Base-by-base conservation (phyloP, 2,329 filamentous ascomycete genomes). In the Colletotrichum siamense region DNA sequence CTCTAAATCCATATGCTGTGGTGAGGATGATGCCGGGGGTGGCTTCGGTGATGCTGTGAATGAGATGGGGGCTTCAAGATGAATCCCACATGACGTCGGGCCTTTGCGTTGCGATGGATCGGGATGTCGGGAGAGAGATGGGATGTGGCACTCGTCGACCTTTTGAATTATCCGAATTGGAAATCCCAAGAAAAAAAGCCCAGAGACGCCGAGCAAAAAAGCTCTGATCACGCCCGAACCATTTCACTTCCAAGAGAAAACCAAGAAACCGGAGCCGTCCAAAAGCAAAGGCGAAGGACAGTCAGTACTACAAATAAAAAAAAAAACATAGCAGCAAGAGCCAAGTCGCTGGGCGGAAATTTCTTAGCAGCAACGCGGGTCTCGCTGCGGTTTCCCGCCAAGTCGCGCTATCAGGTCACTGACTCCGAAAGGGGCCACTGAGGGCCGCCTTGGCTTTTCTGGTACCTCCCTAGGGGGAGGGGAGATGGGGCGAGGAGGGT, bases 401-500 rank as follows among this genome's bases (percentile, higher is more conserved):
- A 76, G 73, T 69, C 63, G 64, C 73, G 70, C 73, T 69, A 76
- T 69, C 73, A 65, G 70, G 57, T 76, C 73, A 73, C 73, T 76
- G 73, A 73, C 73, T 65, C 73, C 73, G 65, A 49, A 64, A 62
- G 44, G 32, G 62, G 57, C 73, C 73, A 59, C 73, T 63, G 69
- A 68, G 44, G 55, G 28, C 73, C 70, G 70, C 44, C 70, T 76
- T 76, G 70, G 73, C 70, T 64, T 64, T 70, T 64, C 57, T 34
- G 22, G 39, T 36, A 55, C 32, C n/a, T n/a, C n/a, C n/a, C 30
- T 10, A 32, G 32, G 57, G 57, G 28, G 52, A 34, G 32, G 13
- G 3, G 32, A 15, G 22, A 44, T 44, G 64, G 28, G 28, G n/a
- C 28, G 28, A 62, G 12, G 34, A 22, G 52, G 36, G 44, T 12